Percentiles rank a stretch among this genome's conserved stretches.
phyloP scores from a whole-genome alignment of 441 rosid species.

The Melastoma candidum region DNA sequence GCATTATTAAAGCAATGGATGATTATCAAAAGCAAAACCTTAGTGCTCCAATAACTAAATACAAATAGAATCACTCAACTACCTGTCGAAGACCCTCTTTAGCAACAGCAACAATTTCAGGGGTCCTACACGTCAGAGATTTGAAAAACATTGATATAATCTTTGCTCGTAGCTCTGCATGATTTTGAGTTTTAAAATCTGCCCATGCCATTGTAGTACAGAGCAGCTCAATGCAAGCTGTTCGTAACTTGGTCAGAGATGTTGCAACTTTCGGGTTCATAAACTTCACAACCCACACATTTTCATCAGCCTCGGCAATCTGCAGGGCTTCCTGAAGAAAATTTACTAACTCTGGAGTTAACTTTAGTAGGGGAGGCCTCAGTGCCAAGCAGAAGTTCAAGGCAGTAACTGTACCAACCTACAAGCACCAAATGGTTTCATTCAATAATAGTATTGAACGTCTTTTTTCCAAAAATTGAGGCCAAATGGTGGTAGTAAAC shows the following conservation, averaged over 20 bases:
- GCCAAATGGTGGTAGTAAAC: no score
- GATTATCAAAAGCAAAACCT: no score
- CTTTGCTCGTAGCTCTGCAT: constrained; percentile 83
- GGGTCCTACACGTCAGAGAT: constrained; percentile 84
- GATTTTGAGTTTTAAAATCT: constrained; percentile 80
- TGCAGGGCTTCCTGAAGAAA: constrained; percentile 97
- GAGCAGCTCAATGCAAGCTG: constrained; percentile 93
- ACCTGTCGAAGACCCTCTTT: constrained; percentile 99
- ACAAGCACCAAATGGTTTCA: constrained; percentile 17
- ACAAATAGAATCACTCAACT: constrained; percentile 15
- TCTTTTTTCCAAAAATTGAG: no score
- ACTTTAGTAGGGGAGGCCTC: constrained; percentile 97
- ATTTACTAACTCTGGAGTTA: constrained; percentile 86
- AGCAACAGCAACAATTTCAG: constrained; percentile 97
- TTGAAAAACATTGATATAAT: constrained; percentile 99
- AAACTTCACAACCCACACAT: constrained; percentile 78
- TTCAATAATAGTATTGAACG: no score
- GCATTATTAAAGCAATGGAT: no score
- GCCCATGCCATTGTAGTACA: constrained; percentile 99
- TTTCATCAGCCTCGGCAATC: constrained; percentile 98
- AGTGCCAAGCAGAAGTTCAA: constrained; percentile 91
- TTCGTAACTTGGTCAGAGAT: constrained; percentile 80
- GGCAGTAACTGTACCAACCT: constrained; percentile 98
- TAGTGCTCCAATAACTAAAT: no score
- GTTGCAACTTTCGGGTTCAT: constrained; percentile 82